Evolutionary conservation across 2,329 filamentous ascomycete species (phyloP), one percentile per base, ranked within the genome.

Genomic region (Exophiala calicioides): DNA sequence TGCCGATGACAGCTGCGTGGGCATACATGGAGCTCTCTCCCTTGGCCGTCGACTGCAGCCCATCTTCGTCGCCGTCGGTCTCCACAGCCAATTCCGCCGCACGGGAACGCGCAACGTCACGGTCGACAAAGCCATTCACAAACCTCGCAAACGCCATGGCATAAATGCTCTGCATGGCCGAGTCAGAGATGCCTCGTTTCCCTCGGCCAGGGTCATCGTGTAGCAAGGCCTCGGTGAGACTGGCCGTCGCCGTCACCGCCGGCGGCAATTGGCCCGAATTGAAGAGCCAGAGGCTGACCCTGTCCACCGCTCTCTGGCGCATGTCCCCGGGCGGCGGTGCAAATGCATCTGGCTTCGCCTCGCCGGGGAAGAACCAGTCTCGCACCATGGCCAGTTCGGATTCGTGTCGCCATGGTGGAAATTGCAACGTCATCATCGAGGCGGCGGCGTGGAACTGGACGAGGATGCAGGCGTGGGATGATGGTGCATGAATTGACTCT

Each of bases 111-210:
- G 47, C 53, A 23, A 58, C 55, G 37, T 60, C 58, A 37, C 56
- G 52, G 47, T 60, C 58, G 33, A 60, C 58, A 32, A 60, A 59
- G 12, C 45, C 52, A 38, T 60, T 60, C 31, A 60, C 58, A 50
- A 62, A 57, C 45, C 54, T 53, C 34, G 57, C 49, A 44, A 59
- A 58, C 5, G 57, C 55, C 56, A 60, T 58, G 10, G 57, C 53
- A 41, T 56, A 60, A 42, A 59, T 58, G 39, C 56, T 58, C 36
- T 54, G 51, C 50, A 59, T 48, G 32, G 57, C 57, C 20, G 35
- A 40, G 15, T 57, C 50, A 9, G 51, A 57, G 23, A 57, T 54
- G 37, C 37, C 33, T 18, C 31, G 24, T 30, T 20, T 32, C 12
- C 12, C 7, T 19, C 33, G 23, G 24, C 35, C 37, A 18, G 30